phyloP scores from a whole-genome alignment of 179 eudicot species.

The Spergularia azorica region DNA sequence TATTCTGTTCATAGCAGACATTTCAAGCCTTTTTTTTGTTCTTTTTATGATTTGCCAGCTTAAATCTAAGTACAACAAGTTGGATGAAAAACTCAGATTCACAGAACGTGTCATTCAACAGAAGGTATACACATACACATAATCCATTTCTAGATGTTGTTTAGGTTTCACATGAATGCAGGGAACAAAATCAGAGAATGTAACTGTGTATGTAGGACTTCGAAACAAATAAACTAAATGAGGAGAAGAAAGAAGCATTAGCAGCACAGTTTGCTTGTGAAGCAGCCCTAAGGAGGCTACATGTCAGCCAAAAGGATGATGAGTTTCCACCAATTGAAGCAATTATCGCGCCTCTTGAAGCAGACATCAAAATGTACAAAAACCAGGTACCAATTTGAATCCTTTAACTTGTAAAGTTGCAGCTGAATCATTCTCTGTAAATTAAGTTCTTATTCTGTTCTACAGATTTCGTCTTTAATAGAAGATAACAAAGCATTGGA shows the following conservation, averaged over 20 bases:
- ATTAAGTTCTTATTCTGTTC: not conserved
- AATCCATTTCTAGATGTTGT: conserved; percentile 1
- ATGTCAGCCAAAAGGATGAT: conserved; percentile 73
- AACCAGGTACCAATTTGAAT: conserved; percentile 61
- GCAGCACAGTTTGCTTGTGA: conserved; percentile 96
- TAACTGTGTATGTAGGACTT: conserved; percentile 62
- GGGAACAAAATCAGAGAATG: not conserved
- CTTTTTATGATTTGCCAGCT: conserved; percentile 46
- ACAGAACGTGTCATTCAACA: conserved; percentile 64
- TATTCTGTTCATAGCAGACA: not conserved
- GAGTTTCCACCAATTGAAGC: conserved; percentile 67
- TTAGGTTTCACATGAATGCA: conserved; percentile 1
- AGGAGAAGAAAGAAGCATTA: conserved; percentile 85
- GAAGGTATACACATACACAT: conserved; percentile 62
- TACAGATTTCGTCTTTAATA: conserved; percentile 61
- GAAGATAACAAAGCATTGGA: conserved; percentile 87
- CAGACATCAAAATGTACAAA: conserved; percentile 75
- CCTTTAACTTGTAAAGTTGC: not conserved
- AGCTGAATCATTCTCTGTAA: not conserved
- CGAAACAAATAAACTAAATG: conserved; percentile 66
- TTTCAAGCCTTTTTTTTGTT: not conserved
- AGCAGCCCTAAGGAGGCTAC: conserved; percentile 79
- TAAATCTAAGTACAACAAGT: conserved; percentile 39
- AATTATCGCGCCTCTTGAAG: conserved; percentile 86
- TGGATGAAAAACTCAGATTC: conserved; percentile 63